Conservation (phyloP, 2,329 filamentous ascomycete genomes). For the Akanthomyces dipterigenus region DNA sequence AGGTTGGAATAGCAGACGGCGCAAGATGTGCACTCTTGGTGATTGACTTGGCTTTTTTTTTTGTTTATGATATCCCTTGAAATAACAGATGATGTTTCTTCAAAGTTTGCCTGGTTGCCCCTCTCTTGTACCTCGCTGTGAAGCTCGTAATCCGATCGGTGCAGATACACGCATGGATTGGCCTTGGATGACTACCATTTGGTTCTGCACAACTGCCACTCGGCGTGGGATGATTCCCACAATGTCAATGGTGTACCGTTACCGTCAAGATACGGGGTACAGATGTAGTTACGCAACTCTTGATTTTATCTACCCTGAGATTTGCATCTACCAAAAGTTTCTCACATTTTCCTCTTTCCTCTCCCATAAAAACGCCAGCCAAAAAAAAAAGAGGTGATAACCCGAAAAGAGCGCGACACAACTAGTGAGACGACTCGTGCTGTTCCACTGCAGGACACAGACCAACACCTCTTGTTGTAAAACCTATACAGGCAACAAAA, state of each 20-base stretch:
- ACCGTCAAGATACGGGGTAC: too few species aligned
- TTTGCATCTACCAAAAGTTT: not conserved
- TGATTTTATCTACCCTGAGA: not conserved
- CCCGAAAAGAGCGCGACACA: too few species aligned
- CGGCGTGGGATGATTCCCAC: too few species aligned
- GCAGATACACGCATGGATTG: too few species aligned
- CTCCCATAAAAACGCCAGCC: conserved; percentile 9
- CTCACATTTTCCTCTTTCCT: not conserved
- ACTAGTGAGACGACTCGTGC: too few species aligned
- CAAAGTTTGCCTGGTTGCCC: not conserved
- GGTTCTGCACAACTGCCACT: too few species aligned
- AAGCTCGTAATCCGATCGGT: too few species aligned
- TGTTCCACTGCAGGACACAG: not conserved
- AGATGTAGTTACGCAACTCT: not conserved
- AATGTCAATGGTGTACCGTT: too few species aligned
- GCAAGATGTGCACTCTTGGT: not conserved
- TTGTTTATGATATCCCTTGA: conserved; percentile 4
- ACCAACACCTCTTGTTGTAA: not conserved
- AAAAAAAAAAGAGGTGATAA: not conserved
- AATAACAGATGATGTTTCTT: conserved; percentile 2
- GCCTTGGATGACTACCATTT: too few species aligned
- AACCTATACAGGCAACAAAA: not conserved
- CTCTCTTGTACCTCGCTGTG: too few species aligned
- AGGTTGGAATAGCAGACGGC: not conserved
- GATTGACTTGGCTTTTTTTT: not conserved